Evolutionary conservation across 2,329 filamentous ascomycete genomes (phyloP), one percentile per base, ranked within the genome.

Genomic region (Sclerotinia minor): DNA sequence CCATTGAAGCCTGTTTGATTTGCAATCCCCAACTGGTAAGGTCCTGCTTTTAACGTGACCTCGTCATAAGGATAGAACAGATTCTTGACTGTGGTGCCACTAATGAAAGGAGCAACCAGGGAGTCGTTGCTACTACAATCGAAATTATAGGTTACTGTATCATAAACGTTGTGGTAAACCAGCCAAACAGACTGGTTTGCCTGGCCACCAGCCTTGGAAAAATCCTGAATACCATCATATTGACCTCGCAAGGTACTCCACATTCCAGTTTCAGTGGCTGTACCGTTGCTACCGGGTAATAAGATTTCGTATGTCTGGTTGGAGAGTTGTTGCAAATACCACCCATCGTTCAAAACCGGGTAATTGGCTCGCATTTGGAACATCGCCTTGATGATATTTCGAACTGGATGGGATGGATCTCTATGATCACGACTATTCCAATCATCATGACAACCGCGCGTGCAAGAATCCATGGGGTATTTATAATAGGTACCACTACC

Each of bases 41-140:
- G 75, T 1, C 84, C 83, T 1, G 76, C 74, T 60, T 80, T 79
- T n/a, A 89, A 77, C 0, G 77, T 81, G 67, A 83, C 78, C 69
- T 85, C 81, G 32, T 87, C 85, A 71, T 85, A 87, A 0, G 87
- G 86, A 73, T 84, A 85, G 75, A 90, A 87, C 17, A 90, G 74
- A 72, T 88, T 89, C 73, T 84, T 85, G 69, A 90, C 86, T 0
- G 80, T 84, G 1, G 81, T 84, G 17, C 81, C 83, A 2, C 77
- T 75, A 17, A 80, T 78, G 68, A 86, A 90, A 0, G 87, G 85
- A 13, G 87, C 79, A 49, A 89, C 78, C 49, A 89, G 80, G 2
- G 84, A 74, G 32, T 81, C 74, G n/a, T 75, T 77, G 47, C 52
- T 68, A 32, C 53, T 70, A 75, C 87, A 89, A 72, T 89, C 82